Base-by-base conservation (phyloP, 2,329 filamentous ascomycete species). In the Venturia nashicola region DNA sequence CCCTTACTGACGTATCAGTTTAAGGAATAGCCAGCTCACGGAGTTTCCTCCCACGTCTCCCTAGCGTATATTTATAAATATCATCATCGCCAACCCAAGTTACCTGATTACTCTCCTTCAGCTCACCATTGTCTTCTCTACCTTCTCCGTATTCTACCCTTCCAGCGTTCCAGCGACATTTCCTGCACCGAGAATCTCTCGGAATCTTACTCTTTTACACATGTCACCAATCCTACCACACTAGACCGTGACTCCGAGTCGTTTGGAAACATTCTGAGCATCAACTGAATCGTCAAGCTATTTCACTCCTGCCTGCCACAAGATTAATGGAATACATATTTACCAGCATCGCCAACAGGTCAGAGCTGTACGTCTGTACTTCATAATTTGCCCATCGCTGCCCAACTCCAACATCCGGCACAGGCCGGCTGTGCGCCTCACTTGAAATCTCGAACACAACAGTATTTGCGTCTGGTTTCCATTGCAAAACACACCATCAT, bases 1-100 rank as follows among this genome's bases (percentile, higher is more conserved):
- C 51, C 51, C 32, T 36, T 57, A 57, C 51, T 57, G 27, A 57
- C 27, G 51, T 57, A 57, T 57, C 51, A 57, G 51, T 57, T 57
- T 57, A 36, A 57, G 51, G 51, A 12, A 57, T 20, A 36, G 51
- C 12, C 16, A 27, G 9, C 9, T 57, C 51, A 57, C 51, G 11
- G 32, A 57, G 18, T 57, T 55, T 12, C 12, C 27, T 16, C 11
- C 20, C 23, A 36, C n/a, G 51, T 32, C 27, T 16, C 23, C 20
- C 23, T 57, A 36, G 51, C 51, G 32, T n/a, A 14, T 6, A 57
- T 57, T 57, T 57, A 57, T 57, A 57, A 57, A 39, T 57, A 36
- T 20, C 27, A 57, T 27, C 27, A 36, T 8, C 51, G 11, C 18
- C 32, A 34, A 9, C 14, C 16, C 20, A 18, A 23, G 23, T 27